These are phyloP conservation scores for Marasmius tenuissimus DNA, from an alignment of 1,284 basidiomycete species.

Conservation along the genomic window DNA sequence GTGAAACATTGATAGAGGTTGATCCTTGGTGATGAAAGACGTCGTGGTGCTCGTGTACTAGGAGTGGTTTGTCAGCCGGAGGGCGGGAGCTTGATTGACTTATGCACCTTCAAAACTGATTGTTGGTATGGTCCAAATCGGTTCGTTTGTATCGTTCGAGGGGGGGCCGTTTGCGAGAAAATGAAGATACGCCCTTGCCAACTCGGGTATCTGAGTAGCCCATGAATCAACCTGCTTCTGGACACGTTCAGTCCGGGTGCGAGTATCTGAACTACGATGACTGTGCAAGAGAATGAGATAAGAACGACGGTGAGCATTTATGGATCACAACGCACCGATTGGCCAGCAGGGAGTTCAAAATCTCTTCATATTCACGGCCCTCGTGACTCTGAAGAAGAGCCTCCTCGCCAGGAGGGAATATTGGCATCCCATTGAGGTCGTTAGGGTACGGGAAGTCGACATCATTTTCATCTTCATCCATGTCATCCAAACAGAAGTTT, in stretches of 20 bases:
- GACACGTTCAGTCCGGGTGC: not conserved
- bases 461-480: not conserved
- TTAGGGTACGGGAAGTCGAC: not conserved
- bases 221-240: not conserved
- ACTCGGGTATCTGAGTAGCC: not conserved
- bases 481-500: not conserved
- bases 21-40: not conserved
- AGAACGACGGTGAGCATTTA: no score
- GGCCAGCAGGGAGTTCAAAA: not conserved
- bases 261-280: not conserved
- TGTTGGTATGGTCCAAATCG: not conserved
- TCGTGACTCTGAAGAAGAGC: not conserved
- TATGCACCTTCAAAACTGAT: not conserved
- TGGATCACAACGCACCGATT: not conserved
- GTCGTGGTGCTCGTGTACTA: not conserved
- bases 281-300: no score
- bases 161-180: not conserved
- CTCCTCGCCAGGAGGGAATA: not conserved
- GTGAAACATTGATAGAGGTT: slow-evolving; percentile 8
- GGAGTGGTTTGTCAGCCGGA: not conserved
- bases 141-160: not conserved
- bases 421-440: not conserved
- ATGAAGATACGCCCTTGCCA: not conserved
- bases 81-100: not conserved
- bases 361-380: not conserved